Evolutionary conservation across 371 early-diverging fungal genomes (phyloP), one percentile per base, ranked within the genome.

Genomic region (Encephalitozoon cuniculi): DNA sequence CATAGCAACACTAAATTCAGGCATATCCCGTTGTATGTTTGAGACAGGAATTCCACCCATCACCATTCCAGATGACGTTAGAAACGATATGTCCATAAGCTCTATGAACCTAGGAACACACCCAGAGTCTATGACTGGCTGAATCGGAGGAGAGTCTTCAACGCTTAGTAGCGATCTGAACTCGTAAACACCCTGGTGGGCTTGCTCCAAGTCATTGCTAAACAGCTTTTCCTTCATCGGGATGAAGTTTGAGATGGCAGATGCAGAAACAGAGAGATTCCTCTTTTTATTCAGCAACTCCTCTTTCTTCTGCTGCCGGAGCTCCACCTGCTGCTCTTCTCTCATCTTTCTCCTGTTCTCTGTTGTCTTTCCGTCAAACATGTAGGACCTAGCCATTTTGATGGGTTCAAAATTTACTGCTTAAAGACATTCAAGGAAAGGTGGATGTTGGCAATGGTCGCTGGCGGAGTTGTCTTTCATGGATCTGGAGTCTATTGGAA

Each of bases 61-160:
- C 8, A 25, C 8, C 26, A 41, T 43, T 39, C 37, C 25, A 65
- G 54, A 39, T 70, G 44, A 34, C 5, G 12, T 4, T 5, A n/a
- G 9, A 54, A 54, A 49, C n/a, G 52, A 21, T 43, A 28, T 52
- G 67, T 87, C 82, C 73, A 97, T 85, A 77, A 97, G 93, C 84
- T 94, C 90, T 40, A 96, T 93, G 85, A 97, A 94, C 64, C 90
- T 88, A 11, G 96, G 93, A 12, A 96, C 91, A 49, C 94, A 94
- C 30, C 93, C 93, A 77, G 90, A 89, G 55, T 85, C 87, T 79
- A 99, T 94, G 46, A 97, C 94, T 81, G 92, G 91, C 74, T 92
- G 91, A 80, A 99, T 97, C 40, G 98, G 99, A 43, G 99, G 97
- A 84, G 91, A 91, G 70, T 88, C 89, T 85, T 96, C 97, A 81